Conservation (phyloP, 2,329 filamentous ascomycete genomes). For the Talaromyces albobiverticillius region DNA sequence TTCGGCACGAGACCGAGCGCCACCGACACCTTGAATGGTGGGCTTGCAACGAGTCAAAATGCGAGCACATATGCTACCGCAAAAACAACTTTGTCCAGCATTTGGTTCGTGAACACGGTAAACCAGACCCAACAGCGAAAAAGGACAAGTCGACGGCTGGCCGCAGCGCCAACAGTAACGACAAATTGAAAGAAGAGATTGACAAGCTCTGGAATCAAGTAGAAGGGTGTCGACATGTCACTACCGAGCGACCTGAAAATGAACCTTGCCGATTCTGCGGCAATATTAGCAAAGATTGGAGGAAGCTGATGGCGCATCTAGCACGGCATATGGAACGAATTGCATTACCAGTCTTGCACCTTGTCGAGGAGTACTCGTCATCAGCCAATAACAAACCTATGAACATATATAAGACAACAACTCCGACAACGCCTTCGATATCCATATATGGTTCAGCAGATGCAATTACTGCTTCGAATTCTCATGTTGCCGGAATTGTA, state of each 20-base stretch:
- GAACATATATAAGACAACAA: not conserved
- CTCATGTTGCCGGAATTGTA: slow-evolving; percentile 6
- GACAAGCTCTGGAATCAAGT: slow-evolving; percentile 75
- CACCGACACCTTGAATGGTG: slow-evolving; percentile 90
- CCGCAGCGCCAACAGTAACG: slow-evolving; percentile 12
- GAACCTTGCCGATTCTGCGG: slow-evolving; percentile 88
- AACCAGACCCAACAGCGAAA: slow-evolving; percentile 76
- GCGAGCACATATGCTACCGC: slow-evolving; percentile 76
- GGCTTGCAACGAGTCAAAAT: slow-evolving; percentile 78
- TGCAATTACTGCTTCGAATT: not conserved
- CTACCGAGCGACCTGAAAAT: slow-evolving; percentile 61
- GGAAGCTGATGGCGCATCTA: slow-evolving; percentile 89
- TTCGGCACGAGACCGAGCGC: slow-evolving; percentile 87
- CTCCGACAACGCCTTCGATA: slow-evolving; percentile 1
- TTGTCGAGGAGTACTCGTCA: slow-evolving; percentile 37
- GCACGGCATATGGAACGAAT: slow-evolving; percentile 94
- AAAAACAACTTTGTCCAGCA: slow-evolving; percentile 94
- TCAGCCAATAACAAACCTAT: not conserved
- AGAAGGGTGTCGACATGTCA: slow-evolving; percentile 72
- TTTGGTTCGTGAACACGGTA: slow-evolving; percentile 86
- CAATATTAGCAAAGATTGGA: slow-evolving; percentile 78
- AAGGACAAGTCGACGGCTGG: slow-evolving; percentile 51
- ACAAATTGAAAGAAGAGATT: slow-evolving; percentile 20
- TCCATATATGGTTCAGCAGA: slow-evolving; percentile 6
- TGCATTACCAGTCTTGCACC: slow-evolving; percentile 70